Evolutionary conservation across 345 rosid genomes (phyloP), one percentile per base, ranked within the genome.

Genomic region (Camelina sativa): DNA sequence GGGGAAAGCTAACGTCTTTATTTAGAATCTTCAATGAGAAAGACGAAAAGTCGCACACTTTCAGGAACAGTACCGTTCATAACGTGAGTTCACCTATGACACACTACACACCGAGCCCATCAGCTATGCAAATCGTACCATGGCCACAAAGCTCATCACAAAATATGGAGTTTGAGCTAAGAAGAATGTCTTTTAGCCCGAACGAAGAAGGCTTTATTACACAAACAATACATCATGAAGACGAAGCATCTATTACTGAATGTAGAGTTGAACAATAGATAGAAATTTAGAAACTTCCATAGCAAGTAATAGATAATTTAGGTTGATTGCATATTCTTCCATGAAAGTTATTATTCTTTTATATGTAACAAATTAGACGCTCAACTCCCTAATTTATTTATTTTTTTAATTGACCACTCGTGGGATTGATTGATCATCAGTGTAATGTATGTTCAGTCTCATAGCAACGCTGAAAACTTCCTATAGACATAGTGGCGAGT

Each of bases 31-130:
- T 80, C 7, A 51, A 79, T 62, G 73, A 73, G 47, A 85, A 48
- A 72, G 88, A 85, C 71, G 35, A 20, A 17, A 74, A 16, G 25
- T 72, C 85, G 0, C 86, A 79, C 65, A 60, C 74, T 37, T 82
- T 75, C 59, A 77, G 44, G 64, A 71, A 47, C 16, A 60, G 40
- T 44, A 38, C 61, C 28, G 59, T 43, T 44, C 79, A 79, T 32
- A 62, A 54, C 12, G 28, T 61, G 54, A 56, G 67, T 17, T 79
- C 83, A 32, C 80, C 81, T 9, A 32, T 65, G 13, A 69, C 48
- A 46, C 71, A 30, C 5, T 38, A 30, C 41, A 54, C 34, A 34
- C 67, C 34, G 3, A 79, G 75, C 34, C 78, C 75, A 35, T 67
- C 71, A 30, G 73, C 66, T 22, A 11, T 55, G 34, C 70, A 78